Conservation (phyloP, 345 rosid species). For the Sapria himalayana region DNA sequence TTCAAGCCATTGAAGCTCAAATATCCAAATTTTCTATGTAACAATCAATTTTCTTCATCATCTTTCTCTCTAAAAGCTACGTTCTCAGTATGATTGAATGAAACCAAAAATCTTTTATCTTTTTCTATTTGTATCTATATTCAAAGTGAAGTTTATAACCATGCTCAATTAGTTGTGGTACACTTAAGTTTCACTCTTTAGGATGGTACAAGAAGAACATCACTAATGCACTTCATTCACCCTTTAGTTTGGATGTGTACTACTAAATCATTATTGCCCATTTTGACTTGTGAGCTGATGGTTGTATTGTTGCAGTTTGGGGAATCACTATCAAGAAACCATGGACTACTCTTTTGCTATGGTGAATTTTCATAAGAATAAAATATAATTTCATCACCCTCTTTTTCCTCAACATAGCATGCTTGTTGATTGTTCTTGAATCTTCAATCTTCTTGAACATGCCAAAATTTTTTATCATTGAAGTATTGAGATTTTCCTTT, state of each 20-base stretch:
- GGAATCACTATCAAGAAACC: background rate
- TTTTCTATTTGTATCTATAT: background rate
- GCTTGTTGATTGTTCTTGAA: background rate
- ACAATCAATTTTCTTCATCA: background rate
- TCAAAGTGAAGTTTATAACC: background rate
- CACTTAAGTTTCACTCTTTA: background rate
- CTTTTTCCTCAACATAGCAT: background rate
- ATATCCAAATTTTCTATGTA: background rate
- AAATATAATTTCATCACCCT: background rate
- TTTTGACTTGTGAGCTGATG: background rate
- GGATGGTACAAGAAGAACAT: background rate
- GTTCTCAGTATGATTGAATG: background rate
- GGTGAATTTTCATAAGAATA: background rate
- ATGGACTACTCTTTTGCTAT: background rate
- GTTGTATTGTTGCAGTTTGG: background rate
- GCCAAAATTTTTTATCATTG: slow-evolving; percentile 1
- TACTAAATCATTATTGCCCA: background rate
- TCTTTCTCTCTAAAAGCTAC: background rate
- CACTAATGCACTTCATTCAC: background rate
- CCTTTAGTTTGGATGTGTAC: background rate
- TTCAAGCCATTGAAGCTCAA: background rate
- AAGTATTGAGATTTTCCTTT: background rate
- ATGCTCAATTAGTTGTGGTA: background rate
- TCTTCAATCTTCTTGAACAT: background rate
- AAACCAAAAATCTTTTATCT: background rate